phyloP scores from a whole-genome alignment of 176 grass and related monocot species.

The Bonia amplexicaulis region DNA sequence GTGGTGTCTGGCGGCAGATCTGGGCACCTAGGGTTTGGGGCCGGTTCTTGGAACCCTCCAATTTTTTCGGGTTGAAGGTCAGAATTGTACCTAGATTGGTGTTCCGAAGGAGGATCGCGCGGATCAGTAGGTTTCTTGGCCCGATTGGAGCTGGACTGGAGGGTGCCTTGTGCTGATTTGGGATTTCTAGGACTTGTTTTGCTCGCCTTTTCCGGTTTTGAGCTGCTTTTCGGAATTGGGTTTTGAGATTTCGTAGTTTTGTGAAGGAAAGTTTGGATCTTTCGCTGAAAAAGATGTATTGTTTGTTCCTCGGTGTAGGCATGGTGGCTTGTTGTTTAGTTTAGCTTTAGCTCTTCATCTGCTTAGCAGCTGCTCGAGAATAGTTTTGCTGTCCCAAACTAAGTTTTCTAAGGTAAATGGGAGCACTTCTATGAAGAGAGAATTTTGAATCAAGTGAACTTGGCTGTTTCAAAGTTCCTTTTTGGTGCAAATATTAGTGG shows the following conservation, averaged over 20 bases:
- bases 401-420: neutral
- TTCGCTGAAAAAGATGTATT: neutral
- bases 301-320: neutral
- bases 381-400: conserved; percentile 1
- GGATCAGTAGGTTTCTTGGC: conserved; percentile 1
- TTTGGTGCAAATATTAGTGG: neutral
- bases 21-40: conserved; percentile 39
- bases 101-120: neutral
- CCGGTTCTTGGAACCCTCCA: neutral
- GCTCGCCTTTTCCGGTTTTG: neutral
- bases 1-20: conserved; percentile 14
- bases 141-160: conserved; percentile 13
- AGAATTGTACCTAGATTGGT: neutral
- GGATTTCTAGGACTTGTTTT: conserved; percentile 3
- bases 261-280: conserved; percentile 11
- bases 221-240: neutral
- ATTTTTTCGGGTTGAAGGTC: neutral
- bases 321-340: neutral
- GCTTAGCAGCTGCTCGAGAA: conserved; percentile 3
- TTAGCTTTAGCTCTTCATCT: conserved; percentile 21
- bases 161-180: neutral
- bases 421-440: neutral
- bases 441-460: neutral
- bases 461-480: neutral
- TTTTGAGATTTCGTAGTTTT: neutral